Conservation (phyloP, 345 rosid genomes). For the Heritiera fomes region DNA sequence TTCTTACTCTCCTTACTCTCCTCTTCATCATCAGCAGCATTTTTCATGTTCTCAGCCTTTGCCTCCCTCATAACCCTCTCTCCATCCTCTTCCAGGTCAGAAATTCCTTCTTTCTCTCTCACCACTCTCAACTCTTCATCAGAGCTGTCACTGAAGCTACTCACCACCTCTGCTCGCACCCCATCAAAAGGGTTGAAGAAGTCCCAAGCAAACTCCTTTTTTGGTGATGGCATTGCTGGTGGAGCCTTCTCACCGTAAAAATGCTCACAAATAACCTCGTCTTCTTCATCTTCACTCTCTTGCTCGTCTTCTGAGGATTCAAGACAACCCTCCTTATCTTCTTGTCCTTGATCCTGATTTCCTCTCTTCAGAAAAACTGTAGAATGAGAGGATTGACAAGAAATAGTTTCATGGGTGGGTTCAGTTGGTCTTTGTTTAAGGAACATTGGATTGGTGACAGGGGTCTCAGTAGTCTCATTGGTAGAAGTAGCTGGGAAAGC, state of each 20-base stretch:
- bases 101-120: slow-evolving; percentile 40
- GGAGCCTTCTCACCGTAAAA: slow-evolving; percentile 24
- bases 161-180: slow-evolving; percentile 20
- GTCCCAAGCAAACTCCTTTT: slow-evolving; percentile 38
- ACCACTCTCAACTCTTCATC: slow-evolving; percentile 29
- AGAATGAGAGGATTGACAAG: slow-evolving; percentile 20
- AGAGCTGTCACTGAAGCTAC: slow-evolving; percentile 17
- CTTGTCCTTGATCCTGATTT: background rate
- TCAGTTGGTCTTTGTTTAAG: slow-evolving; percentile 29
- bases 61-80: slow-evolving; percentile 18
- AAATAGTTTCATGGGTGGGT: slow-evolving; percentile 20
- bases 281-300: slow-evolving; percentile 14
- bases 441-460: slow-evolving; percentile 16
- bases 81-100: slow-evolving; percentile 40
- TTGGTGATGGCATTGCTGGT: slow-evolving; percentile 26
- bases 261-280: slow-evolving; percentile 15
- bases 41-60: slow-evolving; percentile 24
- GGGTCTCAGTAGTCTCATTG: slow-evolving; percentile 12
- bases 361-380: slow-evolving; percentile 14
- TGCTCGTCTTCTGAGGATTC: background rate
- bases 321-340: background rate
- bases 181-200: slow-evolving; percentile 40
- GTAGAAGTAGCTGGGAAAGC: slow-evolving; percentile 27
- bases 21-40: background rate
- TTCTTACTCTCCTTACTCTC: slow-evolving; percentile 20